These are phyloP conservation scores for Neoarthrinium moseri DNA, from an alignment of 2,329 filamentous ascomycete species.

Conservation along the genomic window DNA sequence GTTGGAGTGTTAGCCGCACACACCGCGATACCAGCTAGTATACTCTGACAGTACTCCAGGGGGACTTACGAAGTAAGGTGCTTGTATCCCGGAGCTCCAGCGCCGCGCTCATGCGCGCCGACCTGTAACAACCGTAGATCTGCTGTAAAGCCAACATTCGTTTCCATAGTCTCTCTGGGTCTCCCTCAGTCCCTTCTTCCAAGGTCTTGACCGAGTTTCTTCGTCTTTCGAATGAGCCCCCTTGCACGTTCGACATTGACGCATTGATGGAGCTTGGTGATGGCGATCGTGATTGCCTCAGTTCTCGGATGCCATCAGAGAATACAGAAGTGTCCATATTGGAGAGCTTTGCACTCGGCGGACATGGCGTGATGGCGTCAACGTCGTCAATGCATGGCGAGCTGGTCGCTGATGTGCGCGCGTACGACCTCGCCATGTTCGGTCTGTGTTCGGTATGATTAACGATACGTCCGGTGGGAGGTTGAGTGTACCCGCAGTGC, in stretches of 20 bases:
- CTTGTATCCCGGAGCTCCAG: constrained; percentile 38
- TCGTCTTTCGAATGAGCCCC: not conserved
- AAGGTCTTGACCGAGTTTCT: constrained; percentile 27
- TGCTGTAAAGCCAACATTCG: constrained; percentile 49
- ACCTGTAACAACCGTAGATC: constrained; percentile 48
- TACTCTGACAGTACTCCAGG: not conserved
- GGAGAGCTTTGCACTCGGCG: constrained; percentile 10
- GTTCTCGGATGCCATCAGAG: not conserved
- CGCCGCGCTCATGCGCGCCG: constrained; percentile 46
- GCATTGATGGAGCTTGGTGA: constrained; percentile 1
- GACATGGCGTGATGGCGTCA: constrained; percentile 32
- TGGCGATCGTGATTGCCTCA: not conserved
- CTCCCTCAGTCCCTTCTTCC: constrained; percentile 34
- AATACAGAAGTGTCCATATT: constrained; percentile 10
- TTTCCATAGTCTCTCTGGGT: constrained; percentile 42
- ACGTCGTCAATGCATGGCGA: constrained; percentile 22
- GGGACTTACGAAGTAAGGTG: constrained; percentile 42
- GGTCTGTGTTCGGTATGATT: not conserved
- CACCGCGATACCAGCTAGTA: not conserved
- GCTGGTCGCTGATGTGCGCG: not conserved
- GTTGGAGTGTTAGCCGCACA: constrained; percentile 1
- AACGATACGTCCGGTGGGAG: not conserved
- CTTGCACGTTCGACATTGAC: not conserved
- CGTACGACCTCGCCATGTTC: not conserved
- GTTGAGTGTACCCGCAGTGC: not conserved